Evolutionary conservation across 169 alveolate genomes (phyloP), one percentile per base, ranked within the genome.

Genomic region (Plasmodium reichenowi): DNA sequence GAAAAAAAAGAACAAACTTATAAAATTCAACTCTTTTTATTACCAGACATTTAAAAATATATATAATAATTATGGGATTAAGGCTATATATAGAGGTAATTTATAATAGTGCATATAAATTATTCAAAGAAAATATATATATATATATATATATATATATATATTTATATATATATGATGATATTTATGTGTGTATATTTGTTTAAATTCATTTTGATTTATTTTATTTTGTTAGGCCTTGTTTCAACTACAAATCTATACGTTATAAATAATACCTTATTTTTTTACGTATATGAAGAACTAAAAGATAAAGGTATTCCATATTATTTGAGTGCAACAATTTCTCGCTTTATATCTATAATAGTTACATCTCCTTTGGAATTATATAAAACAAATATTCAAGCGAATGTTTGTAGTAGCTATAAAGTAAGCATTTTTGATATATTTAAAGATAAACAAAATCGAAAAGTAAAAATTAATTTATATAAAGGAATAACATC

Each of bases 401-500:
- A 83, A 32, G 91, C 91, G 54, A 83, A 83, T 62, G 91, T 83
- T 58, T 67, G 91, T 48, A 83, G 58, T 62, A 83, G 70, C 67
- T 32, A 68, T 72, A 83, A 83, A 68, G 83, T 83, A 10, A 83
- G 56, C 9, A 59, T 83, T 43, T 60, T 67, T 43, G 91, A 83
- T 62, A 68, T 83, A 56, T 83, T 83, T 52, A 67, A 70, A 72
- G 83, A 26, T 7, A 70, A 83, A 60, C 29, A 83, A 83, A 83
- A 83, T 63, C 32, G 85, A 83, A 83, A 60, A 70, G 22, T 83
- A 50, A 83, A 83, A 83, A 70, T 83, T 52, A 83, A 83, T 83
- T 52, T 83, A 32, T 83, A 83, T 62, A 83, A 83, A 83, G 91
- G 91, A 2, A 70, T 87, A 24, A 88, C 93, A 32, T 88, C 91